A percentile compares a stretch with the other conserved stretches of the same genome.
Conservation (phyloP, 2,329 filamentous ascomycete genomes). For the Dothidotthia symphoricarpi region DNA sequence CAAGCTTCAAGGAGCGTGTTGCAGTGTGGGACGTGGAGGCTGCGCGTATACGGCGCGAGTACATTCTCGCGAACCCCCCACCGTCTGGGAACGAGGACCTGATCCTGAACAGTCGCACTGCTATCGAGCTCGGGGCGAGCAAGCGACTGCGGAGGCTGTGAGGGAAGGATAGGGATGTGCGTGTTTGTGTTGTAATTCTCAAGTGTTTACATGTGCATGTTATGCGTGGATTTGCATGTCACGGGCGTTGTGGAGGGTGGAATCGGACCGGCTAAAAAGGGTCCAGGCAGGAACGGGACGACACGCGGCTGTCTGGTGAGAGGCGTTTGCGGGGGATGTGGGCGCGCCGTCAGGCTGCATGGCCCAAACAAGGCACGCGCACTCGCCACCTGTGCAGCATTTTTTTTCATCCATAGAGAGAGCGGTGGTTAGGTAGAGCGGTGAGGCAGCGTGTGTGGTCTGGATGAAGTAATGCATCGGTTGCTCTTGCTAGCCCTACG, state of each 20-base stretch:
- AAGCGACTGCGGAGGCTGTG: conserved; percentile 36
- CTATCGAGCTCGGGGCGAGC: conserved; percentile 39
- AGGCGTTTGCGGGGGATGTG: conserved; percentile 7
- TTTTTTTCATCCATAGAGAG: background rate
- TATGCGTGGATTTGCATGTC: conserved; percentile 25
- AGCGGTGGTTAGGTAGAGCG: background rate
- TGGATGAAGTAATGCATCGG: too few relatives aligned
- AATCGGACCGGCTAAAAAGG: conserved; percentile 9
- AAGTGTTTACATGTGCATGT: conserved; percentile 18
- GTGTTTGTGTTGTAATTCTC: conserved; percentile 19
- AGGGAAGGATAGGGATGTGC: too few relatives aligned
- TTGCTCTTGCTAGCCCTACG: too few relatives aligned
- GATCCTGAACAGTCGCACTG: conserved; percentile 37
- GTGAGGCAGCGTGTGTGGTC: too few relatives aligned
- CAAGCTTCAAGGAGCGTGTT: conserved; percentile 60
- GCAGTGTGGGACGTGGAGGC: conserved; percentile 72
- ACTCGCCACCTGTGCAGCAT: background rate
- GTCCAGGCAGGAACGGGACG: conserved; percentile 2
- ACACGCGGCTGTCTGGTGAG: conserved; percentile 1
- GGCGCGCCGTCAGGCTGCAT: conserved; percentile 6
- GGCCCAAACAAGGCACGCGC: conserved; percentile 1
- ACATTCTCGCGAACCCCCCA: conserved; percentile 39
- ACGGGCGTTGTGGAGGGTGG: conserved; percentile 12
- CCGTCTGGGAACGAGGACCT: conserved; percentile 29
- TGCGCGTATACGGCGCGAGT: conserved; percentile 46